Percentiles rank a stretch among this genome's conserved stretches.
Conservation (phyloP, 768 basidiomycete genomes). For the Leucosporidium scottii region DNA sequence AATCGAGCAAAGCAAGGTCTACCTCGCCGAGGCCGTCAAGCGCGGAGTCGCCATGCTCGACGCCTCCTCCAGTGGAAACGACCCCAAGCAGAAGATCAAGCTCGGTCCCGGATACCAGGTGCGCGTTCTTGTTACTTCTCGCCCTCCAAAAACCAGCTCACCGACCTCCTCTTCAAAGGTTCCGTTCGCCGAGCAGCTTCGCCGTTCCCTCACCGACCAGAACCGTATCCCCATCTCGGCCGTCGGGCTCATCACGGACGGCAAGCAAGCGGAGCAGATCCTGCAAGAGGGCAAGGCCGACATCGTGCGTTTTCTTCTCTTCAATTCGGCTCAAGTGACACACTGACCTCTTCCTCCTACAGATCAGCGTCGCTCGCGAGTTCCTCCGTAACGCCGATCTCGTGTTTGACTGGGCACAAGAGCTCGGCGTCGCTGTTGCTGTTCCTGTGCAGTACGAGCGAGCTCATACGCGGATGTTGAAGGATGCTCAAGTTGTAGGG, state of each 20-base stretch:
- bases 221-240: slow-evolving; percentile 39
- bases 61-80: slow-evolving; percentile 61
- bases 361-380: slow-evolving; percentile 53
- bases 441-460: slow-evolving; percentile 66
- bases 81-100: slow-evolving; percentile 54
- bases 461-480: slow-evolving; percentile 49
- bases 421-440: slow-evolving; percentile 59
- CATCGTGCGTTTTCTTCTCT: slow-evolving; percentile 47
- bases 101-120: slow-evolving; percentile 59
- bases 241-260: slow-evolving; percentile 63
- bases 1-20: slow-evolving; percentile 61
- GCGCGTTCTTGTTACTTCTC: slow-evolving; percentile 2
- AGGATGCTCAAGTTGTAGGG: background rate
- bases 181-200: slow-evolving; percentile 60
- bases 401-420: slow-evolving; percentile 52
- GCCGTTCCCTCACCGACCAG: slow-evolving; percentile 49
- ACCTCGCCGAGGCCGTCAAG: slow-evolving; percentile 38
- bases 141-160: background rate
- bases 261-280: slow-evolving; percentile 57
- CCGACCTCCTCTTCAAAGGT: slow-evolving; percentile 46
- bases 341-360: background rate
- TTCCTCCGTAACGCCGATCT: slow-evolving; percentile 60
- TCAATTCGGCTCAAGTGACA: background rate
- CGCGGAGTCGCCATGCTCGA: slow-evolving; percentile 70
- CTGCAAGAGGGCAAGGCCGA: slow-evolving; percentile 61